phyloP scores from a whole-genome alignment of 176 grass and related monocot genomes.

The Oryza meridionalis region DNA sequence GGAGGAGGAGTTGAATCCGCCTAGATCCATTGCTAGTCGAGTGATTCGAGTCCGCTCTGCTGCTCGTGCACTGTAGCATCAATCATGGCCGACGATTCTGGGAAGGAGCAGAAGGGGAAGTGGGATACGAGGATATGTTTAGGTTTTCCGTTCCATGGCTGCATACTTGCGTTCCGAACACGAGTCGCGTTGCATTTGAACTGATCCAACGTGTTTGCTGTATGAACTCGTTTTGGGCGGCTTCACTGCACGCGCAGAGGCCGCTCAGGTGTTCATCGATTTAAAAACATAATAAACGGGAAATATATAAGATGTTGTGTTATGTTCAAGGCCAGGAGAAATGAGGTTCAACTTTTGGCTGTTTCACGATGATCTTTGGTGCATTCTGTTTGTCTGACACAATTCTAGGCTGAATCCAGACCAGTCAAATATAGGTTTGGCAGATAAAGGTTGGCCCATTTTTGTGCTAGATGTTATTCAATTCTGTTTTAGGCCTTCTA shows the following conservation, averaged over 20 bases:
- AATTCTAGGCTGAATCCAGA: neutral
- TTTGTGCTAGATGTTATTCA: neutral
- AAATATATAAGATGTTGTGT: neutral
- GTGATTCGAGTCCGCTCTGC: too few species aligned
- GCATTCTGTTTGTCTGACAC: neutral
- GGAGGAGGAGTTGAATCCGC: too few species aligned
- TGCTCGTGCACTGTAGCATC: too few species aligned
- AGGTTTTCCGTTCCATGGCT: too few species aligned
- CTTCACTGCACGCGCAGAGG: neutral
- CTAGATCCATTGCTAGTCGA: too few species aligned
- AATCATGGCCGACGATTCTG: too few species aligned
- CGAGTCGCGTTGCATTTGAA: too few species aligned
- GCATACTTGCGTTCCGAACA: neutral
- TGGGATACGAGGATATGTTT: too few species aligned
- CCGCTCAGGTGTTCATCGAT: neutral
- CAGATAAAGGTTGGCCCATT: neutral
- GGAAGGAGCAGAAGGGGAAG: too few species aligned
- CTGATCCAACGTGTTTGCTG: neutral
- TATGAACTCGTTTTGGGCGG: neutral
- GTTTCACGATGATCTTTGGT: too few species aligned
- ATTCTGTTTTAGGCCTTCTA: neutral
- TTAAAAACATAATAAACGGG: neutral
- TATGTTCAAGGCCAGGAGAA: neutral
- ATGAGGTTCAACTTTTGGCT: neutral
- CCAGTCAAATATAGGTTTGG: neutral